Conservation (phyloP, 2,329 filamentous ascomycete species). For the Microascus cirrosus region DNA sequence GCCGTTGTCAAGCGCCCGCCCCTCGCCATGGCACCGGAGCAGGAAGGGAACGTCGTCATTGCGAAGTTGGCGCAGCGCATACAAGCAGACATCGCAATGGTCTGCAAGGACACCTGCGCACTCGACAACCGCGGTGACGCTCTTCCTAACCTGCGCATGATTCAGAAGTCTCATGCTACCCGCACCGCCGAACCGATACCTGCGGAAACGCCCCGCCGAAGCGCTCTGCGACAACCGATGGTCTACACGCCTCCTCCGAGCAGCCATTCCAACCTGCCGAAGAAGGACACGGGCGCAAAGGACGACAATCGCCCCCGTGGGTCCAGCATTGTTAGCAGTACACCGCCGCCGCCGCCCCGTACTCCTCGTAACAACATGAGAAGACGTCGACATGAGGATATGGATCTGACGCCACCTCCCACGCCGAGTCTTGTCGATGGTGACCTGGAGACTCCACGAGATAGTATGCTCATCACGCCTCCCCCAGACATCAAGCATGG, state of each 20-base stretch:
- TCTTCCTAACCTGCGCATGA: constrained; percentile 15
- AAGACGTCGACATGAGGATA: constrained; percentile 7
- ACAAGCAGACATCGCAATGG: constrained; percentile 32
- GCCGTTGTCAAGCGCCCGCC: background rate
- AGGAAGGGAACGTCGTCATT: constrained; percentile 25
- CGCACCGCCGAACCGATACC: background rate
- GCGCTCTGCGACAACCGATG: background rate
- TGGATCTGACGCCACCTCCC: constrained; percentile 9
- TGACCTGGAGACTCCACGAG: constrained; percentile 10
- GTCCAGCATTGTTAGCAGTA: background rate
- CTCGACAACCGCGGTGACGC: constrained; percentile 19
- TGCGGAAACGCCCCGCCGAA: constrained; percentile 1
- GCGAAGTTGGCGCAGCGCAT: constrained; percentile 31
- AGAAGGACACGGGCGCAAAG: background rate
- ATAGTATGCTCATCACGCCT: constrained; percentile 10
- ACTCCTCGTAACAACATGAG: background rate
- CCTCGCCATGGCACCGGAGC: constrained; percentile 13
- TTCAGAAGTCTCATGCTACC: constrained; percentile 4
- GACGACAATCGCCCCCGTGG: background rate
- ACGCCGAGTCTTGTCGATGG: constrained; percentile 12
- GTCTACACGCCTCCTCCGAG: constrained; percentile 2
- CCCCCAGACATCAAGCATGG: constrained; percentile 8
- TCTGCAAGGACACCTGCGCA: constrained; percentile 39
- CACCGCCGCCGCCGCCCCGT: background rate
- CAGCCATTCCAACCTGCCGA: background rate